Evolutionary conservation across 306 rosid genomes (phyloP).

Genomic region (Cajanus cajan): DNA sequence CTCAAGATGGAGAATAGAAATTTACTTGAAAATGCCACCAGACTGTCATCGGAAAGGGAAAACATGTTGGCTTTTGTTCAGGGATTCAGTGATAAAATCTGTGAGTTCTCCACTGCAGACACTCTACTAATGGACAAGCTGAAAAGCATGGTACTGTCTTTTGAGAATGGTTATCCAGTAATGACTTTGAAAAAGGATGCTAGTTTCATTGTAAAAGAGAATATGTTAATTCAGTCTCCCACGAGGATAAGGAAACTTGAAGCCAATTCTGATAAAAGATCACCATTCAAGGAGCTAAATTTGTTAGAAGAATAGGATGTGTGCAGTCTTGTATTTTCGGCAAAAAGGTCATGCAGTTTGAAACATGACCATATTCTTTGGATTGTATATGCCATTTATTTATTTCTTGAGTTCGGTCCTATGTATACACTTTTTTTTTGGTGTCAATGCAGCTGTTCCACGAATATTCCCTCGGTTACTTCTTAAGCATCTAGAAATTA

Average conservation of each 20-base stretch:
- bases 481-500: too few species aligned
- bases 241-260: constrained; percentile 44
- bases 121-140: constrained; percentile 54
- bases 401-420: neutral
- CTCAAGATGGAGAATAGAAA: constrained; percentile 52
- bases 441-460: neutral
- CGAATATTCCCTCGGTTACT: too few species aligned
- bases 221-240: constrained; percentile 43
- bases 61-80: constrained; percentile 46
- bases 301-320: constrained; percentile 20
- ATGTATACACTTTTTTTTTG: neutral
- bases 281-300: constrained; percentile 63
- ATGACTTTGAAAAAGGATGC: constrained; percentile 39
- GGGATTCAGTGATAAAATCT: constrained; percentile 47
- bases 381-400: constrained; percentile 23
- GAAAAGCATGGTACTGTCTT: constrained; percentile 48
- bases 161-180: constrained; percentile 35
- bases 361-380: constrained; percentile 24
- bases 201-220: constrained; percentile 44
- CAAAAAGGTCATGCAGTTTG: constrained; percentile 16
- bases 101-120: constrained; percentile 53
- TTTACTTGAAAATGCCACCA: constrained; percentile 46
- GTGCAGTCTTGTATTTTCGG: neutral
- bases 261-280: constrained; percentile 46
- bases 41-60: constrained; percentile 60